phyloP scores from a whole-genome alignment of 2,329 filamentous ascomycete genomes.

The Catunica adiposa region DNA sequence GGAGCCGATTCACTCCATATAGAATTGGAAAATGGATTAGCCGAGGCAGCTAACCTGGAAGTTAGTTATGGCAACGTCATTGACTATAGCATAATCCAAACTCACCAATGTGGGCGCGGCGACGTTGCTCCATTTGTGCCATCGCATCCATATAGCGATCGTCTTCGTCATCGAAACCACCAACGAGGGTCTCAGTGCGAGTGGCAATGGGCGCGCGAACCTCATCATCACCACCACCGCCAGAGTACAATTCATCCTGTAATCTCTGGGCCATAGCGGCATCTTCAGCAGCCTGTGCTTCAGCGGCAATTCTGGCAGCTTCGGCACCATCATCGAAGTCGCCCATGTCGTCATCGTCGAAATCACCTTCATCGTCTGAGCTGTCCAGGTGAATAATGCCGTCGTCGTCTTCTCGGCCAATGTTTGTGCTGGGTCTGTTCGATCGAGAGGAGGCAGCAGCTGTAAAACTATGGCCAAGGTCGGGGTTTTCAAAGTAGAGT shows the following conservation, averaged over 20 bases:
- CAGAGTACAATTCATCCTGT: constrained; percentile 78
- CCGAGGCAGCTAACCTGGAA: constrained; percentile 4
- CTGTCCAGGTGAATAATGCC: constrained; percentile 49
- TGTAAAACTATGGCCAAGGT: constrained; percentile 38
- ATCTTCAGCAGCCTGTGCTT: constrained; percentile 63
- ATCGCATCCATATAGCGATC: constrained; percentile 3
- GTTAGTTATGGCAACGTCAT: not conserved
- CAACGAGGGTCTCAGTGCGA: constrained; percentile 76
- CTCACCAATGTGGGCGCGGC: constrained; percentile 10
- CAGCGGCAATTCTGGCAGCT: constrained; percentile 26
- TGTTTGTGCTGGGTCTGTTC: constrained; percentile 22
- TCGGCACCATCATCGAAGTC: constrained; percentile 25
- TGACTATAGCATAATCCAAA: not conserved
- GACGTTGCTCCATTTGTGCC: constrained; percentile 8
- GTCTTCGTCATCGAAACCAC: constrained; percentile 4
- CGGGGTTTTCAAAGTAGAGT: constrained; percentile 79
- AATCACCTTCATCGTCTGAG: constrained; percentile 43
- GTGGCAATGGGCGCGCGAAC: constrained; percentile 82
- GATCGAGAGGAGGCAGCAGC: constrained; percentile 22
- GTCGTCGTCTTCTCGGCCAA: constrained; percentile 21
- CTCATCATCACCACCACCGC: constrained; percentile 34
- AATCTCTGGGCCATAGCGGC: constrained; percentile 81
- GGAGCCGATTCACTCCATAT: constrained; percentile 22
- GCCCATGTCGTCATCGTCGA: constrained; percentile 38
- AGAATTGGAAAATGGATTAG: constrained; percentile 25